phyloP scores from a whole-genome alignment of 768 basidiomycete genomes.

The Multifurca ochricompacta region DNA sequence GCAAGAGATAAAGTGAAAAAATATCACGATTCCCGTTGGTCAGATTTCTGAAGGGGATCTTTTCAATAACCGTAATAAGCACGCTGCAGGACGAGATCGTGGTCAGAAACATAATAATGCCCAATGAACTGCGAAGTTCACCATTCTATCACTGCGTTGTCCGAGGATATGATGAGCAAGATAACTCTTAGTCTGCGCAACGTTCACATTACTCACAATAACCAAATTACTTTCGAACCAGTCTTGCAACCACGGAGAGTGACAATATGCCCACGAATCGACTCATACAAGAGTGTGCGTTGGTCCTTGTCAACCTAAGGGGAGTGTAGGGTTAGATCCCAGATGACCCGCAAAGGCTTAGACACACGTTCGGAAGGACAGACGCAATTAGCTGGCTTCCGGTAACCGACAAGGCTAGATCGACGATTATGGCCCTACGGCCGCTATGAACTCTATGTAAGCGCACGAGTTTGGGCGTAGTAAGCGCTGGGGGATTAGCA shows the following conservation, averaged over 20 bases:
- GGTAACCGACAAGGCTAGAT: slow-evolving; percentile 73
- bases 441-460: slow-evolving; percentile 32
- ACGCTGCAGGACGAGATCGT: slow-evolving; percentile 34
- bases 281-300: slow-evolving; percentile 72
- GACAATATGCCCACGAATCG: slow-evolving; percentile 81
- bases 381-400: slow-evolving; percentile 83
- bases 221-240: slow-evolving; percentile 87
- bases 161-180: slow-evolving; percentile 1
- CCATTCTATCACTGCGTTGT: slow-evolving; percentile 49
- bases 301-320: slow-evolving; percentile 79
- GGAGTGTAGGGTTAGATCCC: not conserved
- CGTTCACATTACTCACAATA: slow-evolving; percentile 45
- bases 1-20: slow-evolving; percentile 13
- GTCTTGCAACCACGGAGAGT: slow-evolving; percentile 89
- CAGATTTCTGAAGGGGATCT: slow-evolving; percentile 2
- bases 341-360: not conserved
- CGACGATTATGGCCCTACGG: slow-evolving; percentile 79
- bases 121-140: slow-evolving; percentile 21
- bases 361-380: slow-evolving; percentile 63
- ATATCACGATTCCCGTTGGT: slow-evolving; percentile 16
- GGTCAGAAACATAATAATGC: slow-evolving; percentile 1
- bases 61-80: slow-evolving; percentile 46
- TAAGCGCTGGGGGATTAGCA: not conserved
- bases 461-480: not conserved
- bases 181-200: not conserved